Conservation (phyloP, 2,329 filamentous ascomycete genomes). For the Penicillium paneum region DNA sequence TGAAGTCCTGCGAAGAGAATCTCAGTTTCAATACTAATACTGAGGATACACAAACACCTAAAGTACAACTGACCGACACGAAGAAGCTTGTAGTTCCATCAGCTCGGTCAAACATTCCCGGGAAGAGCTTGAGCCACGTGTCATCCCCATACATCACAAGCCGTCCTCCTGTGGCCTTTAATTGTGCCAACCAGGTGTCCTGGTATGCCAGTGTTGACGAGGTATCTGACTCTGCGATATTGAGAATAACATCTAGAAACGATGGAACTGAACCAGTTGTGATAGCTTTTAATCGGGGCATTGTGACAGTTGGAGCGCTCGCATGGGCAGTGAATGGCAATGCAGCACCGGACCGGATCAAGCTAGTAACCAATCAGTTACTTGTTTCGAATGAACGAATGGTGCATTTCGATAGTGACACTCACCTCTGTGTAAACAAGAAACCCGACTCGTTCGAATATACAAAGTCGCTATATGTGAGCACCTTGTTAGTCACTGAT, state of each 20-base stretch:
- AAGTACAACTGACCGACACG: constrained; percentile 69
- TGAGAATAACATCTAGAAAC: constrained; percentile 93
- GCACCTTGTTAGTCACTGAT: neutral
- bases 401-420: constrained; percentile 4
- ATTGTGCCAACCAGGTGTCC: constrained; percentile 94
- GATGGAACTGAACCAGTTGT: constrained; percentile 98
- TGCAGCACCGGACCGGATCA: constrained; percentile 79
- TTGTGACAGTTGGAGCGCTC: constrained; percentile 94
- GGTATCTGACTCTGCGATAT: constrained; percentile 91
- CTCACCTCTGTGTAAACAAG: constrained; percentile 77
- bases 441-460: constrained; percentile 79
- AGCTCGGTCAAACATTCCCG: constrained; percentile 75
- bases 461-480: constrained; percentile 76
- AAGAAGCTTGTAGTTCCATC: constrained; percentile 98
- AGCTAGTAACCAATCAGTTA: constrained; percentile 47
- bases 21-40: constrained; percentile 12
- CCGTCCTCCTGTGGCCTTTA: constrained; percentile 73
- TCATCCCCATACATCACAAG: constrained; percentile 96
- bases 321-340: constrained; percentile 94
- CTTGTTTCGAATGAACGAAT: neutral
- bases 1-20: constrained; percentile 69
- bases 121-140: constrained; percentile 97
- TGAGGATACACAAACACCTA: neutral
- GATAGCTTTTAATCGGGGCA: constrained; percentile 95
- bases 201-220: constrained; percentile 82